Evolutionary conservation across 768 basidiomycete species (phyloP).

Genomic region (Tricholoma sp.): DNA sequence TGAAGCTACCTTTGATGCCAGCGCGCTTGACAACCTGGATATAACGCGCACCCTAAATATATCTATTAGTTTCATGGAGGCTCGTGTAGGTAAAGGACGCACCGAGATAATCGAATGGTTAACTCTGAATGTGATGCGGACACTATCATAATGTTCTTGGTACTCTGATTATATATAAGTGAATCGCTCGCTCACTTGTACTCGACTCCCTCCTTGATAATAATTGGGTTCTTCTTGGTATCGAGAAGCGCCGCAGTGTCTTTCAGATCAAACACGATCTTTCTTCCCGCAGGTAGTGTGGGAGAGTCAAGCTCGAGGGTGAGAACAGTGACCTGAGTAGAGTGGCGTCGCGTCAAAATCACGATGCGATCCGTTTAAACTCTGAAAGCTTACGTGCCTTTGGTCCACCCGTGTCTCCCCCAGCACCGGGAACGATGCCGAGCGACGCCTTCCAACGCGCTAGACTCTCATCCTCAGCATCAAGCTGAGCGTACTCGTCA

Average conservation of each 20-base stretch:
- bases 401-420: constrained; percentile 43
- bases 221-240: constrained; percentile 73
- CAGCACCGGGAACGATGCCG: constrained; percentile 63
- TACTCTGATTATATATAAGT: not conserved
- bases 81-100: constrained; percentile 16
- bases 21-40: constrained; percentile 84
- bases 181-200: constrained; percentile 62
- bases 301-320: constrained; percentile 78
- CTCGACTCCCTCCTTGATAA: constrained; percentile 81
- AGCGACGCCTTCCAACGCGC: constrained; percentile 95
- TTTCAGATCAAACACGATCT: constrained; percentile 63
- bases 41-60: constrained; percentile 68
- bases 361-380: not conserved
- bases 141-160: constrained; percentile 35
- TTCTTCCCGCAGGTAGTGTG: constrained; percentile 57
- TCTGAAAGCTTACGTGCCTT: constrained; percentile 45
- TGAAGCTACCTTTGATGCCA: constrained; percentile 58
- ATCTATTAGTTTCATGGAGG: not conserved
- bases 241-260: constrained; percentile 40
- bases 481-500: constrained; percentile 81
- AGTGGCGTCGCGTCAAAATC: constrained; percentile 1
- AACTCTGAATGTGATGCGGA: constrained; percentile 79
- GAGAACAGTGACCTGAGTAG: constrained; percentile 60
- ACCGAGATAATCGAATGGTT: constrained; percentile 88
- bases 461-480: constrained; percentile 89